Evolutionary conservation across 495 filamentous ascomycete genomes (phyloP), one percentile per base, ranked within the genome.

Genomic region (Aspergillus affinis): DNA sequence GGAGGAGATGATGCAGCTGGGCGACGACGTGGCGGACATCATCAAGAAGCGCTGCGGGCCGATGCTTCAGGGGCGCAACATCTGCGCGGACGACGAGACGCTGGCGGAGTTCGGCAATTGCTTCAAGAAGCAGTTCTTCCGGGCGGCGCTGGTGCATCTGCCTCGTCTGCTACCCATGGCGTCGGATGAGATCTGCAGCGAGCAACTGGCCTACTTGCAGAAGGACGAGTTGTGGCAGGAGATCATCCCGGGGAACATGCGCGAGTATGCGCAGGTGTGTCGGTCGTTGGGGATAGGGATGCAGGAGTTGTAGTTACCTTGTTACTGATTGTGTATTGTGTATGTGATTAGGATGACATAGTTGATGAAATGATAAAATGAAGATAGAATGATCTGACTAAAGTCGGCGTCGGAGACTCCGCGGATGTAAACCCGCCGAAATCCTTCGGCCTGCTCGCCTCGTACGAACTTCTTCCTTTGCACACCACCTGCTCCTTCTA

Each of bases 171-270:
- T 78, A 21, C 72, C 72, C n/a, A 70, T 78, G 71, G 76, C 69
- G 0, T 76, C 73, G 10, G 72, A 77, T n/a, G 64, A 68, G 20
- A 62, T 70, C 13, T 78, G 76, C 61, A 68, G 69, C 32, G 70
- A 74, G 46, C 71, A 75, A 30, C 69, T 72, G 19, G 59, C 64
- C 29, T 77, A 72, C 54, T 57, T 78, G 19, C 57, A 75, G 58
- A 68, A 65, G 6, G 68, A 75, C 58, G 59, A 72, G 54, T 59
- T 78, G 44, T 78, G 76, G 76, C 70, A 74, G 32, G 68, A 70
- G 41, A 73, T 70, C 4, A 74, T 78, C 36, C 76, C 76, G n/a
- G 61, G 69, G 23, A 77, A 78, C 46, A 78, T 78, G 76, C 61
- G 73, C 10, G 75, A 74, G 29, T 78, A 78, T 66, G 75, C 76